Evolutionary conservation across 139 green algal species (phyloP), one percentile per base, ranked within the genome.

Genomic region (Chlamydomonas sp.): DNA sequence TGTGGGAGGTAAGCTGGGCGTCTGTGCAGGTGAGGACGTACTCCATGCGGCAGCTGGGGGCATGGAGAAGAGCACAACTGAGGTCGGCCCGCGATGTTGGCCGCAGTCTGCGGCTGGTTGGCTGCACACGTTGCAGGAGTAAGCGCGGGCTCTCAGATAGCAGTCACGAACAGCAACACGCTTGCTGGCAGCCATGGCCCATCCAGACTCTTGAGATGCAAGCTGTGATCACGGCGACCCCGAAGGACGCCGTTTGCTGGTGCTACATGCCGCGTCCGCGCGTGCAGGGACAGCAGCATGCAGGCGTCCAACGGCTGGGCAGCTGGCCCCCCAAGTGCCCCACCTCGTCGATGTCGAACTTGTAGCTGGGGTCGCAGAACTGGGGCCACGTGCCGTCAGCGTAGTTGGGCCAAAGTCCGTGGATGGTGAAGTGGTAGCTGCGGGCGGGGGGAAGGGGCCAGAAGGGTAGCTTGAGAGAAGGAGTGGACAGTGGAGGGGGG

Each of bases 341-440:
- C 49, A 88, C 1, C 49, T 82, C 10, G 17, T 8, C 17, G 67
- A 80, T 84, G 62, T 93, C 79, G 64, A 93, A 93, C 6, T 77
- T 61, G 14, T 79, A 77, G 16, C 57, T 9, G 0, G 66, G 18
- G 66, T 94, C 91, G 75, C 95, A 97, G 74, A 93, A 94, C 85
- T 93, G 76, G 0, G 94, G 95, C 81, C 88, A 95, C 2, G 66
- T 88, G 58, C 95, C 95, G 73, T 92, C 88, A 61, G 80, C 20
- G 76, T 94, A 95, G 88, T 96, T 94, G 49, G 95, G 95, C 95
- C 95, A 97, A 31, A 97, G 86, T 0, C 95, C 95, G 66, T 97
- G 95, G 67, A 97, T 91, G 75, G 94, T 96, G 80, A 97, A 97
- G 12, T 81, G 80, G 73, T 82, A 90, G n/a, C 93, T 95, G 91